Conservation (phyloP, 768 basidiomycete species). For the Amanita inopinata region DNA sequence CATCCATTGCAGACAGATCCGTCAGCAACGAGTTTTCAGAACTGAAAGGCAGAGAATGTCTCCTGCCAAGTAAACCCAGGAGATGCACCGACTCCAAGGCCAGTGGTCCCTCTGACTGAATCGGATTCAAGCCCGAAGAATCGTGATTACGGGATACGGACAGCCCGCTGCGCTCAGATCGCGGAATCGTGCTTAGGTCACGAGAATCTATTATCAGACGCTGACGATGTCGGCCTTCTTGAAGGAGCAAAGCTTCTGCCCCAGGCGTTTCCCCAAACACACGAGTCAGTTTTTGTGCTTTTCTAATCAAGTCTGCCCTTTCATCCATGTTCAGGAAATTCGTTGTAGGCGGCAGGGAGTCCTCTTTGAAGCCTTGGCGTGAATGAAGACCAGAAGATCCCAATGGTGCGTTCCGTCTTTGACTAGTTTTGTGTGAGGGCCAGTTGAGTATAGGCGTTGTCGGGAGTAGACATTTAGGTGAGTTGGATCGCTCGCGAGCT, state of each 20-base stretch:
- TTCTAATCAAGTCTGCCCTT: conserved; percentile 63
- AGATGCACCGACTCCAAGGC: neutral
- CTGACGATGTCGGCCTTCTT: conserved; percentile 16
- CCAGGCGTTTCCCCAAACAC: conserved; percentile 66
- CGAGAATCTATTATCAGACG: conserved; percentile 13
- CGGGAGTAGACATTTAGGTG: conserved; percentile 35
- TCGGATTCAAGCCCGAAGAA: too few species aligned
- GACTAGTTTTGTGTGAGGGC: conserved; percentile 14
- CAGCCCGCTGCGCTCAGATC: too few species aligned
- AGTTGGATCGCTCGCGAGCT: conserved; percentile 19
- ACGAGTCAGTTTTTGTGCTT: conserved; percentile 70
- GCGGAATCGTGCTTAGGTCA: too few species aligned
- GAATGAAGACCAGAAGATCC: neutral
- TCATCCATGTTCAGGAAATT: conserved; percentile 56
- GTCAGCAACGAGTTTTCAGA: conserved; percentile 32
- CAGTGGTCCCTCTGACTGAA: too few species aligned
- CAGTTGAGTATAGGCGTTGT: conserved; percentile 37
- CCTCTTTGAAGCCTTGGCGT: neutral
- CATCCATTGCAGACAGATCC: too few species aligned
- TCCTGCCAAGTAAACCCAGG: conserved; percentile 22
- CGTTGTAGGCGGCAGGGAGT: conserved; percentile 46
- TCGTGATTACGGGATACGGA: too few species aligned
- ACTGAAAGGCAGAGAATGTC: conserved; percentile 48
- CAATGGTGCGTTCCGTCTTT: neutral
- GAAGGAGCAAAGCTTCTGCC: conserved; percentile 28